Base-by-base conservation (phyloP, 2,329 filamentous ascomycete genomes). In the Alternaria infectoria region DNA sequence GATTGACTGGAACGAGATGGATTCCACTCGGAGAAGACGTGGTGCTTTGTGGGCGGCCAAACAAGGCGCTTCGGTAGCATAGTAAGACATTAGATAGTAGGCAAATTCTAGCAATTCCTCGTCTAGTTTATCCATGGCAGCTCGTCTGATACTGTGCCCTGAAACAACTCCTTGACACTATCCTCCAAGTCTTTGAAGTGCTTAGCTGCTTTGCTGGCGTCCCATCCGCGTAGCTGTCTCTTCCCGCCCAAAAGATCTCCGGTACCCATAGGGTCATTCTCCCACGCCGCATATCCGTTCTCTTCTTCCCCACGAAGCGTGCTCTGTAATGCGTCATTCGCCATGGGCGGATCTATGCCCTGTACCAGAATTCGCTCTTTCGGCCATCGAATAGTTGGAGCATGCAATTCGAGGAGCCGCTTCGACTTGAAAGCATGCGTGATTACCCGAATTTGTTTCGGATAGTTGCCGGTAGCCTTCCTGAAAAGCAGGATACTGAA, bases 11-110 rank as follows among this genome's bases (percentile, higher is more conserved):
- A 58, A 88, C 93, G 11, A 86, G 82, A 62, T 97, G 93, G 93
- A 85, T 88, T 57, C 91, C 91, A 32, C 85, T 97, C 64, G 93
- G 92, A 3, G 89, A 93, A 62, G 93, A 97, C 79, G 89, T 93
- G 25, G 91, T 97, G 2, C 84, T 97, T 66, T 96, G 91, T 76
- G 93, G 93, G 23, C 87, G 83, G 61, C 82, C 91, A 23, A 65
- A 64, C 2, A 54, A 5, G 5, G 15, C 25, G 17, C 44, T 62
- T 12, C 49, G 56, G 13, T 54, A 21, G 13, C 2, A 32, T 10
- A 15, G 30, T 54, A 19, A 30, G 17, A 13, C 19, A 4, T 25
- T n/a, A 17, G 46, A 50, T 13, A 30, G 9, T 26, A 15, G 5
- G 32, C 32, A 50, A 40, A 12, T n/a, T 15, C 12, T 28, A 15